These are phyloP conservation scores for Bremia lactucae DNA, from an alignment of 352 stramenopile species.

Conservation along the genomic window DNA sequence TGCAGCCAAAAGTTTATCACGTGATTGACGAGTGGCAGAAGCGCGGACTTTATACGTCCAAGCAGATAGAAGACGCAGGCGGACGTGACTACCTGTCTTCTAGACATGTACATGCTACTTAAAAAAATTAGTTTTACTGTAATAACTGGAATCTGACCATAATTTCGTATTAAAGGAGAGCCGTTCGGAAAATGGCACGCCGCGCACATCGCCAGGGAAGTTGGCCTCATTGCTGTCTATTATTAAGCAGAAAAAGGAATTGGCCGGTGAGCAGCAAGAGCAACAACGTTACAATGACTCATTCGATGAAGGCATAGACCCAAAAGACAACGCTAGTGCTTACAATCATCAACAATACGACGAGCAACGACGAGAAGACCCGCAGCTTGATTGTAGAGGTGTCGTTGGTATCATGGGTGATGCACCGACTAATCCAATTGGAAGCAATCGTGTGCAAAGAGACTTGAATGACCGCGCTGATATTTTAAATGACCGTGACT, in stretches of 20 bases:
- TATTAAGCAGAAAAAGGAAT: slow-evolving; percentile 75
- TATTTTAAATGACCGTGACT: slow-evolving; percentile 31
- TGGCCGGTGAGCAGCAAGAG: slow-evolving; percentile 9
- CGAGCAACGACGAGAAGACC: slow-evolving; percentile 11
- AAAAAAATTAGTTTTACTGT: too few species aligned
- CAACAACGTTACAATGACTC: slow-evolving; percentile 2
- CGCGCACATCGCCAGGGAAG: slow-evolving; percentile 37
- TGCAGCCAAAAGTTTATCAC: slow-evolving; percentile 44
- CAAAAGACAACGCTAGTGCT: slow-evolving; percentile 6
- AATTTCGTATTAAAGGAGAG: slow-evolving; percentile 10
- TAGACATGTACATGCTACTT: slow-evolving; percentile 11
- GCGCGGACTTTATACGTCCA: slow-evolving; percentile 50
- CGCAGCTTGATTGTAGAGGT: slow-evolving; percentile 10
- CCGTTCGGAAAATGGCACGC: slow-evolving; percentile 22
- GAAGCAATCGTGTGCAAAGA: slow-evolving; percentile 14
- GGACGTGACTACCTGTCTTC: slow-evolving; percentile 22
- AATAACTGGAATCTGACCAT: neutral
- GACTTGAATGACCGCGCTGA: slow-evolving; percentile 16
- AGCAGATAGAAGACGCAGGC: slow-evolving; percentile 53
- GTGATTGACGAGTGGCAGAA: slow-evolving; percentile 77
- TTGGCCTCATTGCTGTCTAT: slow-evolving; percentile 72
- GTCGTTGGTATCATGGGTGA: slow-evolving; percentile 21
- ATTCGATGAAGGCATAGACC: slow-evolving; percentile 7
- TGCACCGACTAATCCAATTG: slow-evolving; percentile 13
- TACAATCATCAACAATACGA: slow-evolving; percentile 14